phyloP scores from a whole-genome alignment of 2,329 filamentous ascomycete species.

The Arthrobotrys megalospora region DNA sequence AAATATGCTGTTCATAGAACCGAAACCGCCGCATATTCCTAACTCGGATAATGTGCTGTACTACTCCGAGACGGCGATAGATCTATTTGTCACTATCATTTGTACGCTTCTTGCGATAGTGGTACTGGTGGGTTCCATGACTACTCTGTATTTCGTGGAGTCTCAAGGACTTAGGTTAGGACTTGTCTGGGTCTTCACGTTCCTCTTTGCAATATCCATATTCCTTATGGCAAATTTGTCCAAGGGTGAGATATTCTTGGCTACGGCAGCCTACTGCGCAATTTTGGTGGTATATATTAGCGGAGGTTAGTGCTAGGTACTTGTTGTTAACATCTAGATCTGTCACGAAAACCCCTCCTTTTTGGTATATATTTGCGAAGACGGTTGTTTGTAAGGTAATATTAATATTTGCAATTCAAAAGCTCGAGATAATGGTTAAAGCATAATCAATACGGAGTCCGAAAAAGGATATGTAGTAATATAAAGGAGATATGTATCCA shows the following conservation, averaged over 20 bases:
- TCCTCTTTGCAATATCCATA: conserved; percentile 64
- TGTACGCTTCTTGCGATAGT: conserved; percentile 62
- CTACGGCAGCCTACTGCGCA: conserved; percentile 64
- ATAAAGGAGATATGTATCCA: background rate
- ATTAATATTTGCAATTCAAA: no score
- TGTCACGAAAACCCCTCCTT: no score
- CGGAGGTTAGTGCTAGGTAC: conserved; percentile 36
- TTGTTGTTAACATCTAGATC: background rate
- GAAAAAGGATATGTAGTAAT: background rate
- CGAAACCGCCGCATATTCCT: conserved; percentile 46
- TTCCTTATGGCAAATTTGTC: conserved; percentile 64
- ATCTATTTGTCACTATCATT: conserved; percentile 60
- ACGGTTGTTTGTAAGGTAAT: no score
- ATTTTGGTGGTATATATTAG: conserved; percentile 59
- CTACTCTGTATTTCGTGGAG: conserved; percentile 62
- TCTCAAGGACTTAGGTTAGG: conserved; percentile 60
- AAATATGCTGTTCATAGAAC: conserved; percentile 10
- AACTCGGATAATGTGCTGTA: conserved; percentile 56
- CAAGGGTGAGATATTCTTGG: conserved; percentile 65
- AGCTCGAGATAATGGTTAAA: no score
- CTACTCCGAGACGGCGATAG: conserved; percentile 57
- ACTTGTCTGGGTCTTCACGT: conserved; percentile 64
- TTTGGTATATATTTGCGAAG: no score
- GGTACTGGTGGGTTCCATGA: conserved; percentile 62
- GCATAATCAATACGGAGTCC: no score